Conservation (phyloP, 345 rosid genomes). For the Arabis alpina region DNA sequence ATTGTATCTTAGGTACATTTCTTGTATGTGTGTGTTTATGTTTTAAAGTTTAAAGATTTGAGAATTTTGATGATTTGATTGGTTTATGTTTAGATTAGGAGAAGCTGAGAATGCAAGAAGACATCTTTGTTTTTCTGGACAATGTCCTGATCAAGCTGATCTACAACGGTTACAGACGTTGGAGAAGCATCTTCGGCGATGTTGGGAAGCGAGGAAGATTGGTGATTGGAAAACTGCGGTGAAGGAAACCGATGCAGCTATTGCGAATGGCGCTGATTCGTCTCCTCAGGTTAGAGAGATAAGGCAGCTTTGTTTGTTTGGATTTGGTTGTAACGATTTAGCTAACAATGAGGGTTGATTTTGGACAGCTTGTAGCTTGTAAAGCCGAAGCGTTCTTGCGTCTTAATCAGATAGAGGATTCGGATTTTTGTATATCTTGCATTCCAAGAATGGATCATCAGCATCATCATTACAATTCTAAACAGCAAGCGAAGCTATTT, state of each 20-base stretch:
- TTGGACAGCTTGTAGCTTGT: slow-evolving; percentile 77
- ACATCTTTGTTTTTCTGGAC: slow-evolving; percentile 69
- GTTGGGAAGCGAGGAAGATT: slow-evolving; percentile 72
- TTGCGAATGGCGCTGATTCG: slow-evolving; percentile 75
- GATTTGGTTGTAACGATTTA: slow-evolving; percentile 3
- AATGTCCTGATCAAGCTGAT: slow-evolving; percentile 71
- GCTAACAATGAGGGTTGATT: slow-evolving; percentile 35
- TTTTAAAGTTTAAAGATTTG: not conserved
- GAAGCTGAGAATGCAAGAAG: slow-evolving; percentile 67
- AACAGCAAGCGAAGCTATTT: slow-evolving; percentile 47
- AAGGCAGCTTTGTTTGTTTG: slow-evolving; percentile 1
- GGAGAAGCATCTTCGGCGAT: slow-evolving; percentile 76
- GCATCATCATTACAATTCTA: slow-evolving; percentile 23
- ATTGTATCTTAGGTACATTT: slow-evolving; percentile 72
- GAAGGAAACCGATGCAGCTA: slow-evolving; percentile 78
- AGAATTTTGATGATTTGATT: not conserved
- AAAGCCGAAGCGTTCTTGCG: slow-evolving; percentile 86
- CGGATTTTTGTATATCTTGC: slow-evolving; percentile 60
- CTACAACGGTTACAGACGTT: slow-evolving; percentile 69
- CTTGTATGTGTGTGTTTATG: not conserved
- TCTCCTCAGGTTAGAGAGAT: slow-evolving; percentile 69
- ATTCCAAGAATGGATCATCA: slow-evolving; percentile 54
- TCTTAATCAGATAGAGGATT: slow-evolving; percentile 76
- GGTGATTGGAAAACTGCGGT: slow-evolving; percentile 76
- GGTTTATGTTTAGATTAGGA: slow-evolving; percentile 64